A percentile compares a stretch with the other conserved stretches of the same genome.
Evolutionary conservation across 768 basidiomycete species (phyloP).

Genomic region (Rhizopogon salebrosus): DNA sequence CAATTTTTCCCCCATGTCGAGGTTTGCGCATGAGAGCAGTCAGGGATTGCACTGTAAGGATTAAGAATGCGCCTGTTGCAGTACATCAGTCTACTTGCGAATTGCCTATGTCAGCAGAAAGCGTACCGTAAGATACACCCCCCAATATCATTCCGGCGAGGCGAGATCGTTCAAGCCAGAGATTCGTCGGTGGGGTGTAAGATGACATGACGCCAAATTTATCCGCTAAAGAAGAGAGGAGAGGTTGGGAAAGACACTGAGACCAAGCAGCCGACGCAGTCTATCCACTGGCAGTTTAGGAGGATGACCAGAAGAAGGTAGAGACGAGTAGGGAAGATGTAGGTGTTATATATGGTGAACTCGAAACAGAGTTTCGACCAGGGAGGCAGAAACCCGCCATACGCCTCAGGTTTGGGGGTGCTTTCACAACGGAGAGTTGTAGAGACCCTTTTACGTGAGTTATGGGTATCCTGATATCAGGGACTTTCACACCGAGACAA

Average conservation of each 20-base stretch:
- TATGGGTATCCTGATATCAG: neutral
- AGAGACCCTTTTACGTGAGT: neutral
- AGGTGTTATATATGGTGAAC: neutral
- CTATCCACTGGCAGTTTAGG: no score
- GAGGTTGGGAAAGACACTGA: neutral
- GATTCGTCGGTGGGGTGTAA: slow-evolving; percentile 9
- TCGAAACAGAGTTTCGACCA: neutral
- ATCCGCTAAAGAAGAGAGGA: neutral
- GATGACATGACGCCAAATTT: slow-evolving; percentile 10
- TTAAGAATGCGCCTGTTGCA: slow-evolving; percentile 15
- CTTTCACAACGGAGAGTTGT: neutral
- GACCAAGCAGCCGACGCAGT: no score
- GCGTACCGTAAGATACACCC: slow-evolving; percentile 16
- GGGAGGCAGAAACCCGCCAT: neutral
- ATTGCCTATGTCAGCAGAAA: neutral
- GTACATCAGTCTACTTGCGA: neutral
- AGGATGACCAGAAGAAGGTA: no score
- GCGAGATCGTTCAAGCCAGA: slow-evolving; percentile 23
- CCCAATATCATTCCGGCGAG: slow-evolving; percentile 15
- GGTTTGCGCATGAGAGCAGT: slow-evolving; percentile 3
- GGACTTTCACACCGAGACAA: no score
- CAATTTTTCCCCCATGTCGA: neutral
- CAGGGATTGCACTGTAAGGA: slow-evolving; percentile 15
- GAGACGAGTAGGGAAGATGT: no score
- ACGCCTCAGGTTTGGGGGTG: neutral